Evolutionary conservation across 2,329 filamentous ascomycete species (phyloP), one percentile per base, ranked within the genome.

Genomic region (Clonostachys byssicola): DNA sequence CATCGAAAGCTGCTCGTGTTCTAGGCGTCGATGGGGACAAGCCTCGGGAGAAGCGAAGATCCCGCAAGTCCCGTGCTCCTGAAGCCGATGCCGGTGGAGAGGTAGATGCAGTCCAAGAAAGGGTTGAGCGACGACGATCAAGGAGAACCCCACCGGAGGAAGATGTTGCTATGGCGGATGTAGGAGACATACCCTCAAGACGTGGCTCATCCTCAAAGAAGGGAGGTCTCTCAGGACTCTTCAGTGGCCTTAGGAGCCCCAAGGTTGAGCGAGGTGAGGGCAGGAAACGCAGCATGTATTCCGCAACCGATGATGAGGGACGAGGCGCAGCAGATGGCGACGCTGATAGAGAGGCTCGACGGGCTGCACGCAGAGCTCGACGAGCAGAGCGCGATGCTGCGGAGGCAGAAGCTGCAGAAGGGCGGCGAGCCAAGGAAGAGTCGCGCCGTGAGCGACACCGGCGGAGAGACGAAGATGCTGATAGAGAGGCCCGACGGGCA

Each of bases 1-100:
- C 85, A 8, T 77, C 82, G 42, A 95, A 95, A 65, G 89, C 89
- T 30, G 88, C 89, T 34, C 91, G 85, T 65, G 67, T 92, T 45
- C 81, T 94, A 3, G 81, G 91, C 71, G 55, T 79, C 20, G 81
- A 90, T 71, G 56, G 78, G 18, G 72, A 72, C 39, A 68, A 66
- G 46, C 62, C 66, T 13, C 60, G 58, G 40, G 66, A 64, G 52
- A 70, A 64, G 52, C 70, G 65, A 45, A 71, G 78, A 61, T 55
- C 61, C 34, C 76, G 77, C 47, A 81, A 73, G 52, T 38, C 50
- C 8, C 52, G 55, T 41, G 50, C 54, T n/a, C 49, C 20, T 14
- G 71, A 72, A 47, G 58, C 55, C n/a, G 73, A 74, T 43, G 57
- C 57, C 8, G 47, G 49, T 16, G 43, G 40, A n/a, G 40, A 39